phyloP scores from a whole-genome alignment of 2,329 filamentous ascomycete species.

The Trichoderma sp. region DNA sequence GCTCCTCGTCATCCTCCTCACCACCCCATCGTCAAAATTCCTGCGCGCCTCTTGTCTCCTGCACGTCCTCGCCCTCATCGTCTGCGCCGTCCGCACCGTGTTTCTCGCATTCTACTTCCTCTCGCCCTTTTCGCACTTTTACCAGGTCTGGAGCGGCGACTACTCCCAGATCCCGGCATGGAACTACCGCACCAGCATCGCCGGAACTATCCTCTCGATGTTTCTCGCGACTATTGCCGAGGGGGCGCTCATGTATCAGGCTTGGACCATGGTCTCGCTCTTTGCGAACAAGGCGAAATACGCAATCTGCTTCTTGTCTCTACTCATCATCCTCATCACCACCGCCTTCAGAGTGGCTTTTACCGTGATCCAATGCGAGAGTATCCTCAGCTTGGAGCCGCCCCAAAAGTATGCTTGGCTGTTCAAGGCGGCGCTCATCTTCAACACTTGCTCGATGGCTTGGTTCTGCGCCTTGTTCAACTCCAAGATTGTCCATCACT shows the following conservation, averaged over 20 bases:
- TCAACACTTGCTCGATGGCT: constrained; percentile 42
- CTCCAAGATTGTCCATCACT: constrained; percentile 47
- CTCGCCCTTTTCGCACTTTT: constrained; percentile 59
- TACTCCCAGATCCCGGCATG: constrained; percentile 43
- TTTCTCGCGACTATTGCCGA: constrained; percentile 46
- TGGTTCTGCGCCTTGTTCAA: constrained; percentile 59
- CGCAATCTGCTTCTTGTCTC: constrained; percentile 32
- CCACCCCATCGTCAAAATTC: constrained; percentile 66
- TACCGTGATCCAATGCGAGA: constrained; percentile 37
- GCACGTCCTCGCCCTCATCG: constrained; percentile 58
- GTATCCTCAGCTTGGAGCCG: constrained; percentile 28
- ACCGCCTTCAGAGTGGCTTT: constrained; percentile 34
- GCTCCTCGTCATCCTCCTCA: constrained; percentile 61
- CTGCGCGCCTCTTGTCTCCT: constrained; percentile 62
- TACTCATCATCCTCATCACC: constrained; percentile 34
- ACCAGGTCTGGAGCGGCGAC: constrained; percentile 57
- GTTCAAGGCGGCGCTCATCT: constrained; percentile 37
- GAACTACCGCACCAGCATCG: constrained; percentile 39
- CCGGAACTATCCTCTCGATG: constrained; percentile 42
- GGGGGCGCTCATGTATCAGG: constrained; percentile 49
- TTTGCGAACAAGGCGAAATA: constrained; percentile 42
- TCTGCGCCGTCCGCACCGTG: constrained; percentile 58
- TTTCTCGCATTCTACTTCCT: constrained; percentile 59
- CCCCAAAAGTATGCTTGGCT: constrained; percentile 36
- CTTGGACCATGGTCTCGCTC: constrained; percentile 50